Evolutionary conservation across 2,329 filamentous ascomycete genomes (phyloP), one percentile per base, ranked within the genome.

Genomic region (Neofusicoccum cordaticola): DNA sequence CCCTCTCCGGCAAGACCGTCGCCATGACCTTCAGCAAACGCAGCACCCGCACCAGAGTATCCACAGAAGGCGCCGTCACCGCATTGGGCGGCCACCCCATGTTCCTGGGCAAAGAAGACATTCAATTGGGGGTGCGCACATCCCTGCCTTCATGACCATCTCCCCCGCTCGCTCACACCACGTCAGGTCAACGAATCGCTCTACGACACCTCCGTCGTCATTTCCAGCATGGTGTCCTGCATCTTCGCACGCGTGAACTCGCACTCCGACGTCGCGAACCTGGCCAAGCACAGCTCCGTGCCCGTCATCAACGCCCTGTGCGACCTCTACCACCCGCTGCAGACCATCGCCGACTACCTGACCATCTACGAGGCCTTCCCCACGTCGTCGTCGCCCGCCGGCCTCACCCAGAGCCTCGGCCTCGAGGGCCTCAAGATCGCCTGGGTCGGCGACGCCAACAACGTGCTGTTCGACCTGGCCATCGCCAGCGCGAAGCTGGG

Each of bases 1-100:
- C 86, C 11, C 80, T 99, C 67, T 79, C 85, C 0, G 91, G 92
- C 61, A 88, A 92, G 78, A 93, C 93, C 0, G 86, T 99, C 37
- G 94, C 95, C 69, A 90, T 99, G 88, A 92, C 96, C 84, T 99
- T 99, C 83, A 96, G 86, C 84, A 99, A 99, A 82, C 88, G 93
- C 70, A 96, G 91, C 72, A 99, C 95, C 12, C 87, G 95, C 66
- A 99, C 95, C 12, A 88, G 95, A 67, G 89, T 99, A 37, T 97
- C 93, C 1, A 97, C 93, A 1, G 95, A 99, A 82, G 90, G 90
- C 7, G 95, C 95, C 12, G 88, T 97, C 42, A 86, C 90, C n/a
- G 83, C 91, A 66, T 85, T 99, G 83, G 93, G 93, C 42, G 95
- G 94, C 0, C 90, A 97, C 72, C 89, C 95, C 22, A 97, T 99